A percentile compares a stretch with the other conserved stretches of the same genome.
Conservation (phyloP, 176 grass and related monocot genomes). For the Poa annua region DNA sequence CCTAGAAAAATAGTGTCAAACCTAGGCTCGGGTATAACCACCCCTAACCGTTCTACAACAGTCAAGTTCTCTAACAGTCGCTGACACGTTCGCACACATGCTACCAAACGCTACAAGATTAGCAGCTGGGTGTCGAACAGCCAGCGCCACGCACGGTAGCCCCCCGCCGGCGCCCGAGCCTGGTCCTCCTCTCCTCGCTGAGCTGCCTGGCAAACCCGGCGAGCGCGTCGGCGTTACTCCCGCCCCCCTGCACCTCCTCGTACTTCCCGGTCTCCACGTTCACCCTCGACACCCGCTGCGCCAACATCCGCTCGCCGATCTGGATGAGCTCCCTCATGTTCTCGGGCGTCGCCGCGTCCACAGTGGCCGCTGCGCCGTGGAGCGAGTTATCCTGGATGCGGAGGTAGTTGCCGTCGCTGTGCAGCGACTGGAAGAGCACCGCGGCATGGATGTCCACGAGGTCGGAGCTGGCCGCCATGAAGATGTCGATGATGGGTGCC, state of each 20-base stretch:
- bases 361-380: conserved; percentile 35
- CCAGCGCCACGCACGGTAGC: background rate
- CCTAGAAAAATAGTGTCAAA: too few species aligned
- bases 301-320: conserved; percentile 52
- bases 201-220: conserved; percentile 51
- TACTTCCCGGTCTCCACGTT: conserved; percentile 53
- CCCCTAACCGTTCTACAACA: too few species aligned
- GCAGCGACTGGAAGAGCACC: conserved; percentile 46
- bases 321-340: conserved; percentile 56
- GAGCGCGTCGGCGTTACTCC: conserved; percentile 62
- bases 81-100: background rate
- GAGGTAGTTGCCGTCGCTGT: conserved; percentile 47
- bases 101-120: background rate
- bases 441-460: conserved; percentile 67
- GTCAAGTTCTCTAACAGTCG: background rate
- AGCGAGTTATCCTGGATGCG: conserved; percentile 68
- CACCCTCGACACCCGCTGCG: conserved; percentile 54
- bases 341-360: conserved; percentile 50
- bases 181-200: conserved; percentile 48
- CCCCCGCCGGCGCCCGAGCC: background rate
- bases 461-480: conserved; percentile 52
- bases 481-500: too few species aligned
- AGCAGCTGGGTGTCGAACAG: background rate
- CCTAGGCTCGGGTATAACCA: too few species aligned
- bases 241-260: conserved; percentile 31